A percentile compares a stretch with the other conserved stretches of the same genome.
phyloP scores from a whole-genome alignment of 2,329 filamentous ascomycete species.

The Mariannaea sp. region DNA sequence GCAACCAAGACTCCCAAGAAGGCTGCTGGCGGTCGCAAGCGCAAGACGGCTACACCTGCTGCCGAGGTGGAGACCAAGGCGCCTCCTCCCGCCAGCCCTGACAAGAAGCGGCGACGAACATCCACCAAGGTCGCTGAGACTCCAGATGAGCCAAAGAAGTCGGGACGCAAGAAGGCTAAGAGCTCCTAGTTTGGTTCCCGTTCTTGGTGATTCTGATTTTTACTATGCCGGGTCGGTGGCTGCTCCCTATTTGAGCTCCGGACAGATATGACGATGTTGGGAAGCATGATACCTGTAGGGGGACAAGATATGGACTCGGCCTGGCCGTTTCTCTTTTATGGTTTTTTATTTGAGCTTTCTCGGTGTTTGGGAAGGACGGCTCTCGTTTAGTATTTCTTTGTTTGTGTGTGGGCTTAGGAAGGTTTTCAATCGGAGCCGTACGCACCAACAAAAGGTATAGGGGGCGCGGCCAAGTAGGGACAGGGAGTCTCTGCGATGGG shows the following conservation, averaged over 20 bases:
- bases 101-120: slow-evolving; percentile 66
- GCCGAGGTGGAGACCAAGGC: slow-evolving; percentile 47
- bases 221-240: slow-evolving; percentile 17
- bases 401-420: slow-evolving; percentile 13
- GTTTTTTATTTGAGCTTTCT: too few species aligned
- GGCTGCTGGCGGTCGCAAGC: slow-evolving; percentile 56
- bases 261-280: slow-evolving; percentile 1
- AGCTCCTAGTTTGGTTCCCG: slow-evolving; percentile 39
- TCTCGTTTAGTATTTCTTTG: slow-evolving; percentile 22
- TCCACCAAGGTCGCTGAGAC: slow-evolving; percentile 59
- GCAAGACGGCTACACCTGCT: slow-evolving; percentile 58
- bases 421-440: slow-evolving; percentile 19
- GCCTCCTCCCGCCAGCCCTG: slow-evolving; percentile 57
- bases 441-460: slow-evolving; percentile 17
- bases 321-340: slow-evolving; percentile 24
- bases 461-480: slow-evolving; percentile 8
- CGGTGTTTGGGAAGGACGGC: slow-evolving; percentile 29
- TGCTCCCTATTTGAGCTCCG: slow-evolving; percentile 29
- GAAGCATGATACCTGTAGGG: slow-evolving; percentile 36
- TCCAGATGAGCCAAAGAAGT: slow-evolving; percentile 65
- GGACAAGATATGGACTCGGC: slow-evolving; percentile 27
- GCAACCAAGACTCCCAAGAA: slow-evolving; percentile 64
- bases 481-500: slow-evolving; percentile 15
- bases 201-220: slow-evolving; percentile 25
- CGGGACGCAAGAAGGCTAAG: slow-evolving; percentile 62